A percentile compares a stretch with the other conserved stretches of the same genome.
Conservation (phyloP, 768 basidiomycete genomes). For the Cyathus striatus region DNA sequence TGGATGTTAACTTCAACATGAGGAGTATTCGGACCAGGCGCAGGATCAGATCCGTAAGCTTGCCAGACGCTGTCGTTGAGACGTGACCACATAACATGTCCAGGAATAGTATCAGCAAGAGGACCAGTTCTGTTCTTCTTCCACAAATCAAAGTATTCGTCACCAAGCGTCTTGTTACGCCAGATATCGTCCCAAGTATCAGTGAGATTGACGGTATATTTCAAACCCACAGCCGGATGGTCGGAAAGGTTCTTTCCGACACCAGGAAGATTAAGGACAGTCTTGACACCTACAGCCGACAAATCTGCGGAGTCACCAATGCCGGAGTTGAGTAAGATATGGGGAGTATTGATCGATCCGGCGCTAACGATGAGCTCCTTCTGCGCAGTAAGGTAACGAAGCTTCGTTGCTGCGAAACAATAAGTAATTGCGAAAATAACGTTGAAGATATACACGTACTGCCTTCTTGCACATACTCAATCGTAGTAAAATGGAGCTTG, state of each 20-base stretch:
- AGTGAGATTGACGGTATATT: not conserved
- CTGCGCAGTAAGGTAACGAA: conserved; percentile 31
- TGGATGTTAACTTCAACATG: too few relatives aligned
- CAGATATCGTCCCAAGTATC: not conserved
- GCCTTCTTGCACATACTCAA: too few relatives aligned
- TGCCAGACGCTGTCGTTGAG: conserved; percentile 10
- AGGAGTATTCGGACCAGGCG: too few relatives aligned
- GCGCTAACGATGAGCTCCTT: conserved; percentile 45
- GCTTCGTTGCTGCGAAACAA: not conserved
- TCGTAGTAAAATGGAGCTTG: too few relatives aligned
- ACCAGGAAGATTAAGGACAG: conserved; percentile 15
- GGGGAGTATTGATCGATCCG: conserved; percentile 26
- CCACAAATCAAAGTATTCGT: not conserved
- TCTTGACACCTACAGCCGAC: conserved; percentile 9
- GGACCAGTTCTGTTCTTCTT: conserved; percentile 8
- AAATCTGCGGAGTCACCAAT: conserved; percentile 20
- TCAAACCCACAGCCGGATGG: conserved; percentile 14
- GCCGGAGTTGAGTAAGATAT: conserved; percentile 22
- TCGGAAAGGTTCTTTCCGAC: conserved; percentile 23
- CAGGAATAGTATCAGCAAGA: conserved; percentile 5
- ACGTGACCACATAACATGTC: conserved; percentile 12
- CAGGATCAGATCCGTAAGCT: too few relatives aligned
- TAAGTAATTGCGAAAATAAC: not conserved
- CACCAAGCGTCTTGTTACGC: not conserved
- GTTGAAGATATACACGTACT: not conserved